Percentiles rank a stretch among this genome's conserved stretches.
phyloP scores from a whole-genome alignment of 2,329 filamentous ascomycete species.

The Pleomassaria siparia region DNA sequence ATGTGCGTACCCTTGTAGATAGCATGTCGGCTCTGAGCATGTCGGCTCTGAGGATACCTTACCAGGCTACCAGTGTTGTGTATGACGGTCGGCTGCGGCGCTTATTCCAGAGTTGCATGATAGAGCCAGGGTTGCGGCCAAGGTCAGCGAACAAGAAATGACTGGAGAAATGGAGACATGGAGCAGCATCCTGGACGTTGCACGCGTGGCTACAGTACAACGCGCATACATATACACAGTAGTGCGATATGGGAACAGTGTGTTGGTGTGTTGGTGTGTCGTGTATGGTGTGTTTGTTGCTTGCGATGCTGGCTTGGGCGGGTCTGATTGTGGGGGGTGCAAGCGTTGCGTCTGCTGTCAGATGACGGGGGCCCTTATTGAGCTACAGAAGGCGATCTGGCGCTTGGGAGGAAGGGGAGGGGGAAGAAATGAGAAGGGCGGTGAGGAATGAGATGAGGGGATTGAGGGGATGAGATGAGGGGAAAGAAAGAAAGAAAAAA shows the following conservation, averaged over 20 bases:
- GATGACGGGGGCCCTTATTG: conserved; percentile 25
- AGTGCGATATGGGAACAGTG: conserved; percentile 3
- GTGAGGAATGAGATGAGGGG: conserved; percentile 16
- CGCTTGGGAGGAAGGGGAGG: conserved; percentile 4
- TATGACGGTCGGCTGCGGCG: conserved; percentile 34
- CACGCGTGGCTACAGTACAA: conserved; percentile 20
- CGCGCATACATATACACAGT: no score
- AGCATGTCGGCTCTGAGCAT: no score
- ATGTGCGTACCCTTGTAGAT: no score
- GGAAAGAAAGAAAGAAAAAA: no score
- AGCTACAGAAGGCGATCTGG: conserved; percentile 12
- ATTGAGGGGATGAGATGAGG: background rate
- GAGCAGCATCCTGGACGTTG: conserved; percentile 18
- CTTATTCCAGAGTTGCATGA: conserved; percentile 27
- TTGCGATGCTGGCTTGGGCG: background rate
- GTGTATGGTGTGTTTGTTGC: conserved; percentile 3
- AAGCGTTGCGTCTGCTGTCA: conserved; percentile 25
- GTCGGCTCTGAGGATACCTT: no score
- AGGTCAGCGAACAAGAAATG: conserved; percentile 8
- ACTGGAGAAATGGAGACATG: conserved; percentile 19
- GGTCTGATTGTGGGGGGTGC: background rate
- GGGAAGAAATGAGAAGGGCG: conserved; percentile 25
- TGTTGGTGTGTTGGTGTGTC: no score
- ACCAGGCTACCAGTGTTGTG: no score
- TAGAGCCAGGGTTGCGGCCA: conserved; percentile 14